A percentile compares a stretch with the other conserved stretches of the same genome.
Evolutionary conservation across 805 yeast genomes (phyloP).

Genomic region (Nakazawaea ernobii): DNA sequence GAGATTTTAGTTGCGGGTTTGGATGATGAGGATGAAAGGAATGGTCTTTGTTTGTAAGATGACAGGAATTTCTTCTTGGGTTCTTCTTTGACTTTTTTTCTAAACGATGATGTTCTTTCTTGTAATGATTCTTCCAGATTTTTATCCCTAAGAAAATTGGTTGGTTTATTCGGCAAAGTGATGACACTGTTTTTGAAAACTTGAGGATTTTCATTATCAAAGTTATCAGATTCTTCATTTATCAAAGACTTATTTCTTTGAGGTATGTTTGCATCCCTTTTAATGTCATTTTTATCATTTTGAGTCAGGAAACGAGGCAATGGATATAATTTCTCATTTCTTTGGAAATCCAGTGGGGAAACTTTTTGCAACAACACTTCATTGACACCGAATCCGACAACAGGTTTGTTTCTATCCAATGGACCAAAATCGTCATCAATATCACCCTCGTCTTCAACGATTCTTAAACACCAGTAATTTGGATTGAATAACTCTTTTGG

Average conservation of each 20-base stretch:
- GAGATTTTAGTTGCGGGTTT: not conserved
- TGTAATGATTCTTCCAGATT: not conserved
- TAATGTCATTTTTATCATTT: no score
- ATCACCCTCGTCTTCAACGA: constrained; percentile 93
- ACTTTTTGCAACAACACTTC: constrained; percentile 76
- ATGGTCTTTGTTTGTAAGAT: constrained; percentile 6
- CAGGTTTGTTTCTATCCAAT: constrained; percentile 58
- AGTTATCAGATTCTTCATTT: constrained; percentile 1
- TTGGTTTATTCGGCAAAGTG: constrained; percentile 5
- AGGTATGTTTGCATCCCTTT: constrained; percentile 1
- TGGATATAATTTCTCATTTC: constrained; percentile 51
- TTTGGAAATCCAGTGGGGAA: constrained; percentile 35
- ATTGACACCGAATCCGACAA: constrained; percentile 71
- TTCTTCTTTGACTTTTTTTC: not conserved
- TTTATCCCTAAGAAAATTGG: not conserved
- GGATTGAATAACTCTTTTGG: constrained; percentile 36
- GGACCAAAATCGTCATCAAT: constrained; percentile 91
- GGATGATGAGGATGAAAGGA: not conserved
- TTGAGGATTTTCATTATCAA: not conserved
- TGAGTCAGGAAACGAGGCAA: constrained; percentile 27
- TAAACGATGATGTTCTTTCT: not conserved
- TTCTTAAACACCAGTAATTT: constrained; percentile 67
- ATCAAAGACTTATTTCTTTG: constrained; percentile 1
- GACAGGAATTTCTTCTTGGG: constrained; percentile 1
- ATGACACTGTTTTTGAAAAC: not conserved